Percentiles rank a stretch among this genome's conserved stretches.
These are phyloP conservation scores for Yarrowia osloensis DNA, from an alignment of 805 yeast genomes.

Conservation along the genomic window DNA sequence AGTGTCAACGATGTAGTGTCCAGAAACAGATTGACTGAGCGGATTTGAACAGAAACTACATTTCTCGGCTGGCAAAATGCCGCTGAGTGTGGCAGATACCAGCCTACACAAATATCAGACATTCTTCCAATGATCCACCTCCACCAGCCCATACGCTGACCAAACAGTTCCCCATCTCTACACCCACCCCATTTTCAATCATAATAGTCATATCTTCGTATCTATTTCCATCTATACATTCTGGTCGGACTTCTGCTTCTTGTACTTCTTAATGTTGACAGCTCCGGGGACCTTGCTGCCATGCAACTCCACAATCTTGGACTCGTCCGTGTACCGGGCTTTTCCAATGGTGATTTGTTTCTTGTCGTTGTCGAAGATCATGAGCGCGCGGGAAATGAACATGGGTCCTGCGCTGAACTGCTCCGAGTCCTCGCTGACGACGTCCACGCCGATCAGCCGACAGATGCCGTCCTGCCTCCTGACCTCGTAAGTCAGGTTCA, in stretches of 20 bases:
- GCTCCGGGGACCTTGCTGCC: background rate
- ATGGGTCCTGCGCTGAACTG: constrained; percentile 1
- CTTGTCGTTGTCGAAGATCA: constrained; percentile 11
- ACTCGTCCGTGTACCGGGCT: background rate
- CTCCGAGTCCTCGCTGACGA: background rate
- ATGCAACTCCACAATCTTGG: background rate
- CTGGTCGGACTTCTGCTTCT: background rate
- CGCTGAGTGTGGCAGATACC: too few species aligned
- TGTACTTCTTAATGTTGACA: background rate
- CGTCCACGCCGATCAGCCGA: background rate
- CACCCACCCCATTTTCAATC: too few species aligned
- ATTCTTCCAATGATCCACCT: too few species aligned
- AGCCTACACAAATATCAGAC: too few species aligned
- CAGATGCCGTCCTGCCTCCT: background rate
- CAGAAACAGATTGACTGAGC: too few species aligned
- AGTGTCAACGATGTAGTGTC: too few species aligned
- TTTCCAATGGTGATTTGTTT: constrained; percentile 3
- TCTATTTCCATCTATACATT: background rate
- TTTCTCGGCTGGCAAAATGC: too few species aligned
- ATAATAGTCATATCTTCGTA: background rate
- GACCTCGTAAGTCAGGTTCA: background rate
- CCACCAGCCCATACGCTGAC: too few species aligned
- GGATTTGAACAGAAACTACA: too few species aligned
- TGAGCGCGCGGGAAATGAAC: background rate
- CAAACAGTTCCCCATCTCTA: too few species aligned